Evolutionary conservation across 257 asterid species (phyloP), one percentile per base, ranked within the genome.

Genomic region (Primulina eburnea): DNA sequence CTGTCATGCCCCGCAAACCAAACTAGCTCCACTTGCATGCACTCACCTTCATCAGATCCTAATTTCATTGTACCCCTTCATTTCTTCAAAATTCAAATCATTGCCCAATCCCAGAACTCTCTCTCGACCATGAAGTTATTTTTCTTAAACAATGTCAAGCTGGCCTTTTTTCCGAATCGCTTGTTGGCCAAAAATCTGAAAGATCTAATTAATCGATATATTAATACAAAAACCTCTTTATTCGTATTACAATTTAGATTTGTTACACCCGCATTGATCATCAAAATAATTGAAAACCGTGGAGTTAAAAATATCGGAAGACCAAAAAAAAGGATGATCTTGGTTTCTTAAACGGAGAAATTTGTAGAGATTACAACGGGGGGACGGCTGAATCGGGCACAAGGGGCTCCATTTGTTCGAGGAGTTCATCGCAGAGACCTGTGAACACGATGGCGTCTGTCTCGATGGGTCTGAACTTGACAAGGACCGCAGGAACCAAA

Each of bases 401-500:
- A 62, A 91, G 91, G 66, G 96, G 95, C 73, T 91, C 95, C 5
- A 85, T 86, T 70, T 84, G 80, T 73, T 82, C 83, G 43, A 91
- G 93, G 65, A 94, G 97, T 43, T 89, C 95, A 21, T 89, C 88
- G 32, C 87, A 55, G 26, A 89, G 90, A 60, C 97, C 96, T 0
- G 99, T 94, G 60, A 94, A 89, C 57, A 91, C 92, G 34, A 72
- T 67, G 4, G 87, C 78, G 6, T 85, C 97, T 7, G 90, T 84
- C 80, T 94, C 98, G 17, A 85, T 78, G 17, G 97, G 97, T 70
- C 72, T 85, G 81, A 83, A 94, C 82, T 94, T 94, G 73, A 89
- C 75, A 3, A 94, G 89, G 29, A 94, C 97, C n/a, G 96, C 70
- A 62, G 98, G 99, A 38, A 94, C 91, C 79, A 94, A 79, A 84